Conservation (phyloP, 2,329 filamentous ascomycete genomes). For the Exophiala bonariae region DNA sequence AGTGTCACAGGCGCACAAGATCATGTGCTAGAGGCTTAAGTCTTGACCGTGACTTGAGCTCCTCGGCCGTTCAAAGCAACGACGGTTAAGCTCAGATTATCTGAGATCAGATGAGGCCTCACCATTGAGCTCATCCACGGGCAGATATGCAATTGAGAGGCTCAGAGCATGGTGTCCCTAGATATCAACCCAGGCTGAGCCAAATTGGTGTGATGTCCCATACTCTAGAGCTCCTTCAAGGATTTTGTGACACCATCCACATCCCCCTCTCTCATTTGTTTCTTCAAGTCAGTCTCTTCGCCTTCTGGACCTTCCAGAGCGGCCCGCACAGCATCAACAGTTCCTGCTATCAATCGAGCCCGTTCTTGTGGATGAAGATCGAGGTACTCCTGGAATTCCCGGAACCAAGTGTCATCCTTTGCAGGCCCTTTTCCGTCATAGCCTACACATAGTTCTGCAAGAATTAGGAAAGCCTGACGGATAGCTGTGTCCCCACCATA, state of each 20-base stretch:
- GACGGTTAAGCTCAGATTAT: no score
- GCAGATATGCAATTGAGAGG: no score
- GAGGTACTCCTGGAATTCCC: conserved; percentile 37
- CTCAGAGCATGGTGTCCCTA: no score
- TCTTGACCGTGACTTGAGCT: no score
- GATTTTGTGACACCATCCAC: neutral
- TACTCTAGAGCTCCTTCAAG: neutral
- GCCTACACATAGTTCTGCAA: conserved; percentile 28
- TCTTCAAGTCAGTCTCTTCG: conserved; percentile 1
- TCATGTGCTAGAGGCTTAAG: no score
- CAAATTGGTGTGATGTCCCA: no score
- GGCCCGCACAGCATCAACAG: conserved; percentile 24
- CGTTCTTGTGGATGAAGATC: conserved; percentile 33
- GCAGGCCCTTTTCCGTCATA: conserved; percentile 28
- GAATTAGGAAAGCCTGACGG: conserved; percentile 22
- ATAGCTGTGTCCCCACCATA: conserved; percentile 27
- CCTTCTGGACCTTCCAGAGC: conserved; percentile 18
- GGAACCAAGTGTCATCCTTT: conserved; percentile 34
- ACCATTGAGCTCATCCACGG: no score
- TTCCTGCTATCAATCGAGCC: conserved; percentile 25
- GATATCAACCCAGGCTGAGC: no score
- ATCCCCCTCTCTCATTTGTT: conserved; percentile 1
- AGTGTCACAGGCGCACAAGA: no score
- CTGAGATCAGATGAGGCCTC: no score
- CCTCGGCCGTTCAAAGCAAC: no score